These are phyloP conservation scores for Nemania sp. DNA, from an alignment of 2,329 filamentous ascomycete species.

Conservation along the genomic window DNA sequence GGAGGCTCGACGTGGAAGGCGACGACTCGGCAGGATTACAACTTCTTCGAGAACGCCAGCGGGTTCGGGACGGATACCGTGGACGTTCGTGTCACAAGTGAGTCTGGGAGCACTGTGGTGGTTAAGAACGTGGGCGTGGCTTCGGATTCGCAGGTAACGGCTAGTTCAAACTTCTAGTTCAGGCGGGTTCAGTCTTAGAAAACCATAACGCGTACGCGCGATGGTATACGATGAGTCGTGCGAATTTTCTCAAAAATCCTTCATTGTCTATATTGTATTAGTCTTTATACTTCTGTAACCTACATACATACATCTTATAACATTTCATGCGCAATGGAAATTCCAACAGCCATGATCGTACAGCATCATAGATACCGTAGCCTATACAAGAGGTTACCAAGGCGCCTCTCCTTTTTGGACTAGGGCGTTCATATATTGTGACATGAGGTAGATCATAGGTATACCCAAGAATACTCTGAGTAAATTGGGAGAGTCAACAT, in stretches of 20 bases:
- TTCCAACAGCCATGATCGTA: not conserved
- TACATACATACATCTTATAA: slow-evolving; percentile 8
- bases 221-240: slow-evolving; percentile 1
- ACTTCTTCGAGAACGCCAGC: slow-evolving; percentile 71
- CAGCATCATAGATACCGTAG: not conserved
- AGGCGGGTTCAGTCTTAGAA: not conserved
- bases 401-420: not conserved
- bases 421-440: not conserved
- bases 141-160: slow-evolving; percentile 41
- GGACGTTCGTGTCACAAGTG: slow-evolving; percentile 67
- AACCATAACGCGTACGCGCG: not conserved
- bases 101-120: slow-evolving; percentile 62
- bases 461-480: not conserved
- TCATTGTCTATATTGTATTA: slow-evolving; percentile 33
- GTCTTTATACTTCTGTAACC: slow-evolving; percentile 19
- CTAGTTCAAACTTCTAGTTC: slow-evolving; percentile 42
- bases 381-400: not conserved
- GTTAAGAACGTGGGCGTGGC: slow-evolving; percentile 63
- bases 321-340: not conserved
- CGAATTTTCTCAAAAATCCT: not conserved
- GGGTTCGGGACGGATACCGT: slow-evolving; percentile 68
- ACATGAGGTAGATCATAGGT: not conserved
- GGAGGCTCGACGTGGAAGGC: slow-evolving; percentile 68
- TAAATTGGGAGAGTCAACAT: not conserved
- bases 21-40: slow-evolving; percentile 66